phyloP scores from a whole-genome alignment of 768 basidiomycete species.

The Cantharellus anzutake region DNA sequence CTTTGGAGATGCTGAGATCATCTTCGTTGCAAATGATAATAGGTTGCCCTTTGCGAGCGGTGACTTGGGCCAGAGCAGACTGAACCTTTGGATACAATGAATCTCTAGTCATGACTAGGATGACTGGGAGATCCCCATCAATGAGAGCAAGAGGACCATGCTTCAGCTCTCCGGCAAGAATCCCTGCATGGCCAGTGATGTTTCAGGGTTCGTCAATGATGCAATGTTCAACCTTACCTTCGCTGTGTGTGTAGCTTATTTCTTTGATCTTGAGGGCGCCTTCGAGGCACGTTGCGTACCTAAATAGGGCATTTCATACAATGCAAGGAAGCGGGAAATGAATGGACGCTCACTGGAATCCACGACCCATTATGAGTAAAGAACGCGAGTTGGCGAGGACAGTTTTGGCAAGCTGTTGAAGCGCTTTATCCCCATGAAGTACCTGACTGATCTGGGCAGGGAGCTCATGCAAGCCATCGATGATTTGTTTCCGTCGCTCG shows the following conservation, averaged over 20 bases:
- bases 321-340: not conserved
- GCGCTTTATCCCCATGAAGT: conserved; percentile 51
- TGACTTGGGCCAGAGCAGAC: conserved; percentile 89
- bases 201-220: not conserved
- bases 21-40: conserved; percentile 92
- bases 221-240: conserved; percentile 16
- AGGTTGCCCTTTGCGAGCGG: conserved; percentile 87
- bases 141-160: conserved; percentile 95
- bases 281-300: conserved; percentile 91
- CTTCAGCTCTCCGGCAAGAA: conserved; percentile 96
- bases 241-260: conserved; percentile 58
- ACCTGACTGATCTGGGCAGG: conserved; percentile 79
- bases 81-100: conserved; percentile 97
- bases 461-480: conserved; percentile 78
- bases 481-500: conserved; percentile 80
- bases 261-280: conserved; percentile 99
- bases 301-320: conserved; percentile 12
- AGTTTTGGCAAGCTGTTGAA: conserved; percentile 71
- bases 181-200: conserved; percentile 39
- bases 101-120: conserved; percentile 99
- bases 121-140: conserved; percentile 97
- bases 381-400: conserved; percentile 63
- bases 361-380: conserved; percentile 90
- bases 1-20: conserved; percentile 56
- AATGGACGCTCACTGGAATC: conserved; percentile 57